Evolutionary conservation across 495 filamentous ascomycete genomes (phyloP).

Genomic region (Penicillium canescens): DNA sequence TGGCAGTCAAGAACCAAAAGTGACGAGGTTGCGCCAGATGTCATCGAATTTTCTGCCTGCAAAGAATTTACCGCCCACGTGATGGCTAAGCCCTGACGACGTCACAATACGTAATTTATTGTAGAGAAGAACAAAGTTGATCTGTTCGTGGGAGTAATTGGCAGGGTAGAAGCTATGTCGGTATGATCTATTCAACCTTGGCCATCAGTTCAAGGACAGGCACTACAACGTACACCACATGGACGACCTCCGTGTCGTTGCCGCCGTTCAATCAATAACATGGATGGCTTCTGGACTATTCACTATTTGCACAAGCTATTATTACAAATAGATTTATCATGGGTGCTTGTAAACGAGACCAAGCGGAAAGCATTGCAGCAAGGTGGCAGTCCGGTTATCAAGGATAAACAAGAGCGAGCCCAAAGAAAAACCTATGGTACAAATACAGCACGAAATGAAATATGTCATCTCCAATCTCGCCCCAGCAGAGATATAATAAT

Average conservation of each 20-base stretch:
- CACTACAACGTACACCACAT: no score
- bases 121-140: no score
- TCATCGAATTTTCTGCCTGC: slow-evolving; percentile 32
- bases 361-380: neutral
- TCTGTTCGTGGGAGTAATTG: no score
- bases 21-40: slow-evolving; percentile 5
- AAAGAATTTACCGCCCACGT: slow-evolving; percentile 27
- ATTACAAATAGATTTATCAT: no score
- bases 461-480: neutral
- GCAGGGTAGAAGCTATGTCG: no score
- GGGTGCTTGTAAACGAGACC: neutral
- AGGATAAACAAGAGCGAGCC: neutral
- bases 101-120: slow-evolving; percentile 2
- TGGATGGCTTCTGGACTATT: no score
- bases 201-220: no score
- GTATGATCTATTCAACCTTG: no score
- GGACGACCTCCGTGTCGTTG: neutral
- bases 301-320: no score
- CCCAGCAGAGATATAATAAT: slow-evolving; percentile 7
- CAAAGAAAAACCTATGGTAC: slow-evolving; percentile 6
- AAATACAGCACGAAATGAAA: slow-evolving; percentile 9
- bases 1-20: neutral
- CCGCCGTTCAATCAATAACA: no score
- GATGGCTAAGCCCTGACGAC: slow-evolving; percentile 23
- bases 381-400: neutral